phyloP scores from a whole-genome alignment of 306 rosid species.

The Rosa lucieae region DNA sequence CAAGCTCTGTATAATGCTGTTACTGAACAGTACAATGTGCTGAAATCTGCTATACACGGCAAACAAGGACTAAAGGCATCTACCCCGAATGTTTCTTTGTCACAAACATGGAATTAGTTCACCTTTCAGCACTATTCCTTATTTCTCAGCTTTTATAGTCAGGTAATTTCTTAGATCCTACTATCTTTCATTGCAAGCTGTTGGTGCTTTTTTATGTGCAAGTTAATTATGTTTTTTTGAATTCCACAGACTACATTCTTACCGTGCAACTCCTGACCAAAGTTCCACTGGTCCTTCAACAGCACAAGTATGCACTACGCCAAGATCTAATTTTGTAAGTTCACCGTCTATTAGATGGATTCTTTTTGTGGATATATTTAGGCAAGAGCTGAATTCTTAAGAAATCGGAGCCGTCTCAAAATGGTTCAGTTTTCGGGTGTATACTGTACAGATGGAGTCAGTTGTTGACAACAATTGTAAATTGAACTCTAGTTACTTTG shows the following conservation, averaged over 20 bases:
- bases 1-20: constrained; percentile 58
- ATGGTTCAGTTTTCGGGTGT: constrained; percentile 40
- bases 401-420: constrained; percentile 28
- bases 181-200: background rate
- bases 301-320: constrained; percentile 21
- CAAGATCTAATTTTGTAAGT: constrained; percentile 27
- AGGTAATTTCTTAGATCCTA: constrained; percentile 18
- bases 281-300: constrained; percentile 12
- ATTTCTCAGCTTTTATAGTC: constrained; percentile 16
- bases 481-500: constrained; percentile 26
- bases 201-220: background rate
- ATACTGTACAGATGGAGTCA: constrained; percentile 48
- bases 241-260: constrained; percentile 23
- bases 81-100: constrained; percentile 58
- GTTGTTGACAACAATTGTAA: constrained; percentile 32
- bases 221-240: background rate
- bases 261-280: constrained; percentile 14
- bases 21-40: constrained; percentile 72
- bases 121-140: background rate
- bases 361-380: constrained; percentile 29
- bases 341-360: constrained; percentile 22
- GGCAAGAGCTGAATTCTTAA: constrained; percentile 33
- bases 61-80: constrained; percentile 68
- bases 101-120: constrained; percentile 85
- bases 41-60: constrained; percentile 70